Conservation (phyloP, 2,329 filamentous ascomycete genomes). For the Cryphonectria carpinicola region DNA sequence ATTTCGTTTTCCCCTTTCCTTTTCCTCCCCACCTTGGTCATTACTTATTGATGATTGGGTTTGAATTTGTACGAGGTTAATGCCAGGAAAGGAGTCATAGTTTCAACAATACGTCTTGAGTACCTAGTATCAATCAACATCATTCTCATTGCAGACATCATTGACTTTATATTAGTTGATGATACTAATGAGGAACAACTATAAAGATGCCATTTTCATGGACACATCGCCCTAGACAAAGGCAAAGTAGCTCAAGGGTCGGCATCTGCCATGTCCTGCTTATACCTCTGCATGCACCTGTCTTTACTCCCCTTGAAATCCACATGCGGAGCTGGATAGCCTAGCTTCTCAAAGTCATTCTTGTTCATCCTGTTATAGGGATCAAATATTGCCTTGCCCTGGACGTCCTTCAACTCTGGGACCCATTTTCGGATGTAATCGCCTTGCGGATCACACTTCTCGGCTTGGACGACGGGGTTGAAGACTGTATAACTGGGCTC, state of each 20-base stretch:
- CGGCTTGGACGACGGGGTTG: constrained; percentile 68
- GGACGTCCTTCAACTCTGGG: constrained; percentile 60
- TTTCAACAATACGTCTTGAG: no score
- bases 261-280: constrained; percentile 42
- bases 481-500: constrained; percentile 76
- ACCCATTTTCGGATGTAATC: constrained; percentile 71
- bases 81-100: no score
- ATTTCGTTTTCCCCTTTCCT: no score
- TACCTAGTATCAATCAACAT: no score
- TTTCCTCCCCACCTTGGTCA: no score
- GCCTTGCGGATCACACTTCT: constrained; percentile 68
- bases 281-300: constrained; percentile 64
- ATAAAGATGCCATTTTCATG: no score
- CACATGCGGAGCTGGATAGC: constrained; percentile 66
- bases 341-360: constrained; percentile 53
- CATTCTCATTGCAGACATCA: no score
- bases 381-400: constrained; percentile 67
- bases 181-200: no score
- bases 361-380: constrained; percentile 60
- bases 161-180: no score
- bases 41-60: no score
- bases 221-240: no score
- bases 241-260: constrained; percentile 24
- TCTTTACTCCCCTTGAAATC: constrained; percentile 63
- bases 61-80: no score